Base-by-base conservation (phyloP, 148 eudicot genomes). In the Euryodendron excelsum region DNA sequence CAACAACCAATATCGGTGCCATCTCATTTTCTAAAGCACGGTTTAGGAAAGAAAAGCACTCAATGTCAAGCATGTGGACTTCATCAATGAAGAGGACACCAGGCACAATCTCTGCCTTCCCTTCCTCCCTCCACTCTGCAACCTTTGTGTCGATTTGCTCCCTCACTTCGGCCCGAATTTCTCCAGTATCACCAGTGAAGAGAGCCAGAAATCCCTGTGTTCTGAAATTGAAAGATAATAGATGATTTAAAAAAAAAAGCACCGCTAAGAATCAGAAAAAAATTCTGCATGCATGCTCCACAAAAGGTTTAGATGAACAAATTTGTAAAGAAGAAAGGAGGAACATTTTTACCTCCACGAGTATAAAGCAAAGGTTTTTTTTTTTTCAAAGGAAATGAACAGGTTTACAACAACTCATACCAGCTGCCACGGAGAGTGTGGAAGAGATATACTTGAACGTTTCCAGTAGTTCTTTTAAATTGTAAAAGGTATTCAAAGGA, bases 91-190 rank as follows among this genome's bases (percentile, higher is more conserved):
- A 96, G 78, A 93, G 90, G 45, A 96, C 99, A 50, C 99, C 99
- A 4, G 97, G 98, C 23, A 96, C 86, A 52, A 96, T 92, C 82
- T 96, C 99, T 25, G 99, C 97, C 81, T 93, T 96, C 47, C 99
- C 99, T 87, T 93, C 99, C 80, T 96, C 98, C 73, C 98, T 84
- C 99, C 98, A 96, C 80, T 93, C 98, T 36, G 95, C 99, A 13
- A 93, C 97, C 84, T 96, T 93, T 31, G 97, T 93, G 83, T 89
- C 99, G 31, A 93, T 96, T 81, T 96, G 98, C 80, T 96, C 98
- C 87, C 98, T 86, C 17, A 96, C 98, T 86, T 93, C 98, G 61
- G 93, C 91, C 39, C 95, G 97, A 27, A 96, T 92, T 81, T 96
- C 98, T 36, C 98, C 99, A 17, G 98, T 92, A 59, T 93, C 98